phyloP scores from a whole-genome alignment of 2,329 filamentous ascomycete species.

The Alternaria angustiovoidea region DNA sequence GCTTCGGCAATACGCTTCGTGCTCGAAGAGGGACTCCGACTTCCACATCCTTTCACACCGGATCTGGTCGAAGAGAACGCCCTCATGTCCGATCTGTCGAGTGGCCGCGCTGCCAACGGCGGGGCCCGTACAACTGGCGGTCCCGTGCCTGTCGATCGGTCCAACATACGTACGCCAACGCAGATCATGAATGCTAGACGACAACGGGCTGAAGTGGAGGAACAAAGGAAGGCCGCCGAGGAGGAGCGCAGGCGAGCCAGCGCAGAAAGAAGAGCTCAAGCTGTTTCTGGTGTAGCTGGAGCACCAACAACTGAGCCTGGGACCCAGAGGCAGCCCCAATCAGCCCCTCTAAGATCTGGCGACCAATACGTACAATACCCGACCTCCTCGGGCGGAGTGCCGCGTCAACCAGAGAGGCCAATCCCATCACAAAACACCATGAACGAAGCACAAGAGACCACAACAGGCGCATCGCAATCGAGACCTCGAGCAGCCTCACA shows the following conservation, averaged over 20 bases:
- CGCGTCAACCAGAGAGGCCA: constrained; percentile 42
- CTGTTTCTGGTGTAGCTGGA: constrained; percentile 62
- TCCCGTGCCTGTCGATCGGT: constrained; percentile 61
- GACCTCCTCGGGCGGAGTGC: constrained; percentile 33
- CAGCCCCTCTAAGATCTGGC: constrained; percentile 33
- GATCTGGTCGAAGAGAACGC: constrained; percentile 89
- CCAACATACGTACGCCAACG: constrained; percentile 80
- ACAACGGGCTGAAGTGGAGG: constrained; percentile 68
- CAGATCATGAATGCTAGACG: constrained; percentile 90
- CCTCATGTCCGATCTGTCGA: constrained; percentile 85
- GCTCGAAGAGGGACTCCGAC: constrained; percentile 87
- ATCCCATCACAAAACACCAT: constrained; percentile 31
- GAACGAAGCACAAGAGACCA: constrained; percentile 30
- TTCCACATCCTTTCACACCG: constrained; percentile 81
- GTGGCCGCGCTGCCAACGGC: constrained; percentile 66
- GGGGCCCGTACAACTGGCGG: constrained; percentile 62
- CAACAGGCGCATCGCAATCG: constrained; percentile 39
- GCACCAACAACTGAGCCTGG: constrained; percentile 40
- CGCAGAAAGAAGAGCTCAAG: constrained; percentile 68
- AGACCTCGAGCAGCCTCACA: constrained; percentile 45
- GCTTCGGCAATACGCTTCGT: constrained; percentile 91
- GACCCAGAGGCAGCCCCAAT: constrained; percentile 40
- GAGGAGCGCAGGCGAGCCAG: constrained; percentile 59
- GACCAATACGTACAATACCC: constrained; percentile 42
- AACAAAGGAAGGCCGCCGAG: constrained; percentile 63